Conservation (phyloP, 495 filamentous ascomycete species). For the Aspergillus mulundensis region DNA sequence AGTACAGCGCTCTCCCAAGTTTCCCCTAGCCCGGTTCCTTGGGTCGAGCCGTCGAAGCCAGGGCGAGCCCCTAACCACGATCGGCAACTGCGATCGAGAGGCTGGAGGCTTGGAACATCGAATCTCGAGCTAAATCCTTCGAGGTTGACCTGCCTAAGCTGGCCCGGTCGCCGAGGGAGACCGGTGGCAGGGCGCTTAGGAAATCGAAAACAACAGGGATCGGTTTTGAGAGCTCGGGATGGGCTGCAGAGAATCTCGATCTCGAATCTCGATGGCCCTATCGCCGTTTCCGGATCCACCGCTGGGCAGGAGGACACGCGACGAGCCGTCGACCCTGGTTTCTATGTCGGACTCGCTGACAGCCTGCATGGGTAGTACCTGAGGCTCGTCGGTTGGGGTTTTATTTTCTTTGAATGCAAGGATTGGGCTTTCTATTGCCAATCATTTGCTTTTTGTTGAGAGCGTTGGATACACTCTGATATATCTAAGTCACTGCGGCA, state of each 20-base stretch:
- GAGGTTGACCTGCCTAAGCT: not conserved
- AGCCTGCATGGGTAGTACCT: not conserved
- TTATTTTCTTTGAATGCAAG: too few relatives aligned
- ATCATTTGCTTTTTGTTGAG: not conserved
- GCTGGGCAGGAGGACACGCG: conserved; percentile 18
- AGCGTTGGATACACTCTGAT: not conserved
- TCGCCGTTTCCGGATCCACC: conserved; percentile 21
- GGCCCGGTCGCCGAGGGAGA: not conserved
- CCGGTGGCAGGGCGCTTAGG: not conserved
- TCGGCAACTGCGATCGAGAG: conserved; percentile 15
- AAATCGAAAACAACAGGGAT: not conserved
- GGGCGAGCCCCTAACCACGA: not conserved
- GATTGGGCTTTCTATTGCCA: not conserved
- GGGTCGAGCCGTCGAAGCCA: not conserved
- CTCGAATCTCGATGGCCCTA: conserved; percentile 10
- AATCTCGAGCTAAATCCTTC: not conserved
- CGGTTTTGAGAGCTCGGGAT: not conserved
- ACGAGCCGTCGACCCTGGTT: conserved; percentile 18
- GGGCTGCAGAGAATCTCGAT: conserved; percentile 8
- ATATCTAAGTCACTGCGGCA: not conserved
- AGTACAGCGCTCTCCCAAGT: too few relatives aligned
- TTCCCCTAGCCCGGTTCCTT: not conserved
- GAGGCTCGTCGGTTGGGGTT: not conserved
- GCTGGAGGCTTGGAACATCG: too few relatives aligned
- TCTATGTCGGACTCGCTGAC: conserved; percentile 10